These are phyloP conservation scores for Diaporthe sp. DNA, from an alignment of 2,329 filamentous ascomycete species.

Conservation along the genomic window DNA sequence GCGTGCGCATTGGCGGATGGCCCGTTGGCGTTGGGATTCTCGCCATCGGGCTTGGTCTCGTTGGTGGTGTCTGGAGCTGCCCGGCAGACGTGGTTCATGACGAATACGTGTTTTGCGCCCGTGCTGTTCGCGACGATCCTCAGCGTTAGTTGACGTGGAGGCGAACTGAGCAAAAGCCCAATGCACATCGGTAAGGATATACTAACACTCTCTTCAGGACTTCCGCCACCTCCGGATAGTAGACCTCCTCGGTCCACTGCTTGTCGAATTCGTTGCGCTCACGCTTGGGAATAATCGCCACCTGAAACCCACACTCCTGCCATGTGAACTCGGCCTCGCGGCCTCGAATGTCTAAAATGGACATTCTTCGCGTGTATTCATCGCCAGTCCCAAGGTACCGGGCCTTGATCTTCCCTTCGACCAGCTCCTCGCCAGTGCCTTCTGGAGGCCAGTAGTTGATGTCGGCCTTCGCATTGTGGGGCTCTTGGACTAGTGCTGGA, in stretches of 20 bases:
- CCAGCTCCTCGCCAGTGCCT: neutral
- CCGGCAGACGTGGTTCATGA: neutral
- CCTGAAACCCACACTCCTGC: neutral
- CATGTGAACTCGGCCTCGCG: neutral
- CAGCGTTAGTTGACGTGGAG: neutral
- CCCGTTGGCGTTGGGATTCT: neutral
- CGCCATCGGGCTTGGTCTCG: neutral
- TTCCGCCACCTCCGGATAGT: neutral
- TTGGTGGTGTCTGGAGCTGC: constrained; percentile 7
- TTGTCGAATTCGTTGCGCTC: constrained; percentile 4
- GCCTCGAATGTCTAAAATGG: neutral
- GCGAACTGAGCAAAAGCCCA: no score
- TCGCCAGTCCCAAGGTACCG: neutral
- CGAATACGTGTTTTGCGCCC: neutral
- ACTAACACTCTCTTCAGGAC: neutral
- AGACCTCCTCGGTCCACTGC: neutral
- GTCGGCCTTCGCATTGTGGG: neutral
- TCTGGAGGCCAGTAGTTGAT: constrained; percentile 16
- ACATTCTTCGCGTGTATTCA: neutral
- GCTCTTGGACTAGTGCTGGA: neutral
- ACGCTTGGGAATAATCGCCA: neutral
- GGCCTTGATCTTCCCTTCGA: constrained; percentile 1
- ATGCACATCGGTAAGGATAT: neutral
- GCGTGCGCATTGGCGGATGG: neutral
- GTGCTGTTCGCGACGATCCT: neutral